phyloP scores from a whole-genome alignment of 768 basidiomycete genomes.

The Mycena alexandri region DNA sequence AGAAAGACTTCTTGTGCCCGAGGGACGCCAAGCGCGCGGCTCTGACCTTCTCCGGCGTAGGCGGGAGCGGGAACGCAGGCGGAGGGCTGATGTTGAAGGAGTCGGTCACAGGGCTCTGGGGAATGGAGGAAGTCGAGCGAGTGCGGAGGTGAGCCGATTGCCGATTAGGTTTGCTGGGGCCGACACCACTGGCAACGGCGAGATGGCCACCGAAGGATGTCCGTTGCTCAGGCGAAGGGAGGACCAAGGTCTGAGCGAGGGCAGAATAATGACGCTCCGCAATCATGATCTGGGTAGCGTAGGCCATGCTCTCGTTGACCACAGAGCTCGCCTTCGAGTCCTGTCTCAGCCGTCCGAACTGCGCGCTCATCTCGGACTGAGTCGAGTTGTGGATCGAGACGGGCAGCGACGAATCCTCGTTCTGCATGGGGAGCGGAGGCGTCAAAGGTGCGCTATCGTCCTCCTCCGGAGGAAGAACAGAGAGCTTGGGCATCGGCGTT shows the following conservation, averaged over 20 bases:
- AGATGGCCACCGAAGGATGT: slow-evolving; percentile 49
- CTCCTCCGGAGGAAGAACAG: slow-evolving; percentile 73
- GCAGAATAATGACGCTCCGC: slow-evolving; percentile 82
- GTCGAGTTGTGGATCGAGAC: slow-evolving; percentile 64
- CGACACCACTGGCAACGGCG: slow-evolving; percentile 53
- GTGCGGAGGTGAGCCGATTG: slow-evolving; percentile 68
- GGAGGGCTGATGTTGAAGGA: slow-evolving; percentile 63
- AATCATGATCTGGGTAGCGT: slow-evolving; percentile 73
- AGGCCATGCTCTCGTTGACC: slow-evolving; percentile 61
- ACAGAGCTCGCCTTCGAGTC: slow-evolving; percentile 70
- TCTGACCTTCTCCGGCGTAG: slow-evolving; percentile 78
- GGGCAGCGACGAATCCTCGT: slow-evolving; percentile 60
- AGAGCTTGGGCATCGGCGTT: slow-evolving; percentile 72
- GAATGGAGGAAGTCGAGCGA: slow-evolving; percentile 68
- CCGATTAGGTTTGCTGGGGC: slow-evolving; percentile 45
- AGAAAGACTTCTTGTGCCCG: slow-evolving; percentile 72
- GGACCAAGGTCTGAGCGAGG: slow-evolving; percentile 72
- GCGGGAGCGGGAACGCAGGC: slow-evolving; percentile 77
- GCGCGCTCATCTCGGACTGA: slow-evolving; percentile 67
- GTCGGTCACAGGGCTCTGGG: slow-evolving; percentile 52
- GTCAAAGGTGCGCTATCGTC: slow-evolving; percentile 59
- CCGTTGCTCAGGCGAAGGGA: slow-evolving; percentile 62
- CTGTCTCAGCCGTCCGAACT: slow-evolving; percentile 65
- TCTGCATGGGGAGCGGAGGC: slow-evolving; percentile 73
- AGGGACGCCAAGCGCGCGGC: slow-evolving; percentile 67